Evolutionary conservation across 768 basidiomycete genomes (phyloP).

Genomic region (Pisolithus tinctorius): DNA sequence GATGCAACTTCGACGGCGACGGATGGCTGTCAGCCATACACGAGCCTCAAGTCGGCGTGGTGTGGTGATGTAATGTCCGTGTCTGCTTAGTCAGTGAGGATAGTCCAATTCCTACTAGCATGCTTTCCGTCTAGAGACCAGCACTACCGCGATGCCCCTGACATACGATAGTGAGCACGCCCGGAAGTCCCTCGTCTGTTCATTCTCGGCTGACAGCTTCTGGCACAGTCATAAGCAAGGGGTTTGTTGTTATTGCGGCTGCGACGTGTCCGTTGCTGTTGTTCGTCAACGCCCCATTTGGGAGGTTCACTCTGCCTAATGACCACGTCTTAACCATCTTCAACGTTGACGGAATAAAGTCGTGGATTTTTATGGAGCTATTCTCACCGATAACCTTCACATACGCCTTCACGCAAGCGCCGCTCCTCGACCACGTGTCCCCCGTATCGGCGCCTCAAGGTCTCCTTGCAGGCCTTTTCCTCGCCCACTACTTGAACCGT

Average conservation of each 20-base stretch:
- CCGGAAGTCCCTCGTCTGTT: background rate
- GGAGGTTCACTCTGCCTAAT: conserved; percentile 53
- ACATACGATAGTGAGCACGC: conserved; percentile 19
- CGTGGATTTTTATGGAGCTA: conserved; percentile 81
- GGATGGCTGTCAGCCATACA: background rate
- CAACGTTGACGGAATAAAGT: conserved; percentile 48
- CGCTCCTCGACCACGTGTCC: conserved; percentile 30
- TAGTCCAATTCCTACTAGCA: background rate
- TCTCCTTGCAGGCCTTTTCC: conserved; percentile 51
- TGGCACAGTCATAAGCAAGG: conserved; percentile 33
- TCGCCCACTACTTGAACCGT: conserved; percentile 81
- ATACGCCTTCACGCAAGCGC: conserved; percentile 41
- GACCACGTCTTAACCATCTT: conserved; percentile 31
- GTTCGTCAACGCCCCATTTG: conserved; percentile 71
- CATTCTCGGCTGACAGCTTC: background rate
- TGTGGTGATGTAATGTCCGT: background rate
- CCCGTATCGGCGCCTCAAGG: conserved; percentile 35
- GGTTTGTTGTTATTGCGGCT: conserved; percentile 38
- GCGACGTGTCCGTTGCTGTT: conserved; percentile 34
- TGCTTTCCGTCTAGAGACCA: background rate
- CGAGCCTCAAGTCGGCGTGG: background rate
- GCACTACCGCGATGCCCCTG: conserved; percentile 8
- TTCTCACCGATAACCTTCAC: conserved; percentile 52
- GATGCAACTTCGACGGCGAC: conserved; percentile 42
- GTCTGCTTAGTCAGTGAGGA: conserved; percentile 14